These are phyloP conservation scores for Nicotiana rustica DNA, from an alignment of 305 asterid genomes.

Conservation along the genomic window DNA sequence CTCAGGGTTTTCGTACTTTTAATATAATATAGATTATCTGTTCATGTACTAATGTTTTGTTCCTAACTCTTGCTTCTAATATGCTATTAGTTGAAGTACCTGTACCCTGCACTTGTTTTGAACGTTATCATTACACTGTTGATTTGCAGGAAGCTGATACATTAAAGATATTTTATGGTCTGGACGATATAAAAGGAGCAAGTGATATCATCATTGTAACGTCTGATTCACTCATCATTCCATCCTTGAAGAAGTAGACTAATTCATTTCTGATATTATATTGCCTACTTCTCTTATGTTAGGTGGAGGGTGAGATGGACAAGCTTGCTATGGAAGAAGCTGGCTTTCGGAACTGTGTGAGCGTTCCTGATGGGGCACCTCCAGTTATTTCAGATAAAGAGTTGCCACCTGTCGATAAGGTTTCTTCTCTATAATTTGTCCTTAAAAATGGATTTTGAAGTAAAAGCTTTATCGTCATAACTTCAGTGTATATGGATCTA, in stretches of 20 bases:
- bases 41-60: neutral
- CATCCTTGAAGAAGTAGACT: neutral
- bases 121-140: neutral
- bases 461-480: constrained; percentile 25
- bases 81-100: neutral
- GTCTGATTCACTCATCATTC: constrained; percentile 30
- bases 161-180: constrained; percentile 82
- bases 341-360: constrained; percentile 89
- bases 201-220: constrained; percentile 86
- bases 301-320: constrained; percentile 99
- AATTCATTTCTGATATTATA: constrained; percentile 15
- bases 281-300: constrained; percentile 27
- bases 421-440: constrained; percentile 42
- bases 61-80: neutral
- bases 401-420: constrained; percentile 74
- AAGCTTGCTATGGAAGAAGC: constrained; percentile 99
- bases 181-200: constrained; percentile 82
- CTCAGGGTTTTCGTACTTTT: too few relatives aligned
- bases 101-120: neutral
- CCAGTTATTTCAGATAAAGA: constrained; percentile 69
- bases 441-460: constrained; percentile 15
- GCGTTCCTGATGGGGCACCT: constrained; percentile 98
- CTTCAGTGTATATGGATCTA: constrained; percentile 25
- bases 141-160: constrained; percentile 78
- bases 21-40: neutral